Evolutionary conservation across 2,329 filamentous ascomycete genomes (phyloP), one percentile per base, ranked within the genome.

Genomic region (Ophiostoma novo-ulmi): DNA sequence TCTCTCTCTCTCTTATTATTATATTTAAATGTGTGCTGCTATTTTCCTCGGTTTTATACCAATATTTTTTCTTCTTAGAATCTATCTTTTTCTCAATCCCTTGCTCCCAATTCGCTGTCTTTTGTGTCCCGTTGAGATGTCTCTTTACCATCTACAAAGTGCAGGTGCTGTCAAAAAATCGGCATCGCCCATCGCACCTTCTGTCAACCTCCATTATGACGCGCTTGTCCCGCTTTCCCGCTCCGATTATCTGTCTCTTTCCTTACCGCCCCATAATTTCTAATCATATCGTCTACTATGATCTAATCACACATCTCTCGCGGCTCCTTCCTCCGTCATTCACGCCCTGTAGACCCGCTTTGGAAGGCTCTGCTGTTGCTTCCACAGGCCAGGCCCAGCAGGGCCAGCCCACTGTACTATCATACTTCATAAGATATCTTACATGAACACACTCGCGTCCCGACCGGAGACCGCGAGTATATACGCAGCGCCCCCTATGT

Each of bases 211-310:
- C 38, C n/a, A 39, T 22, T n/a, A 67, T 64, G 61, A 64, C 61
- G 61, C 61, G 61, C 61, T 35, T 64, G 61, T 36, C 61, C 61
- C 61, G 61, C 61, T 64, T 64, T 64, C 38, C 61, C 61, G 61
- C 61, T 64, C 61, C 61, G 61, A 38, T 64, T n/a, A 36, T 11
- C 61, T 5, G 14, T 38, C 35, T 31, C 22, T 64, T 38, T 36
- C 61, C 31, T 64, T 38, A 10, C 61, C 2, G 61, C 17, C 14
- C 61, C 61, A 64, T 17, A n/a, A 38, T 64, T 64, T 11, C 20
- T n/a, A 10, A 1, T 17, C 58, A 14, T 64, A 5, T 58, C n/a
- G 22, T 17, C 52, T 58, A 58, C 22, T 58, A 58, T 58, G 52
- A 58, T 22, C 52, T 58, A 58, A 58, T 58, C 17, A 14, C 52